Evolutionary conservation across 2,329 filamentous ascomycete species (phyloP).

Genomic region (Cadophora sp.): DNA sequence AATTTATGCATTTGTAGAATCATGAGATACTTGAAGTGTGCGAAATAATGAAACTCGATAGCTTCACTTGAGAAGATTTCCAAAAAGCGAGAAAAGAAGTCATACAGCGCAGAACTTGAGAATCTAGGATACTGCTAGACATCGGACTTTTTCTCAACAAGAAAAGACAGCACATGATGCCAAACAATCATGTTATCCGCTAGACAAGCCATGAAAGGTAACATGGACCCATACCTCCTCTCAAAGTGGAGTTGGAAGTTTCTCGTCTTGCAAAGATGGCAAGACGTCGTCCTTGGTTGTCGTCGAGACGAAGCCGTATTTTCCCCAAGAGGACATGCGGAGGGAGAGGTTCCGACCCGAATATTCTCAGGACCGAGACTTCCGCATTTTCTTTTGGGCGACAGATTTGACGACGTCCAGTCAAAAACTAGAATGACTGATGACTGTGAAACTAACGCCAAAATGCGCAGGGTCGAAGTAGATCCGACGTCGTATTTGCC

Average conservation of each 20-base stretch:
- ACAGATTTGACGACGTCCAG: background rate
- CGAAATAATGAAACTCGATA: background rate
- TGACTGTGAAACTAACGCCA: too few relatives aligned
- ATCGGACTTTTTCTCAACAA: background rate
- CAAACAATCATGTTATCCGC: background rate
- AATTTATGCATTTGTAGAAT: background rate
- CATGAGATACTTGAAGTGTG: too few relatives aligned
- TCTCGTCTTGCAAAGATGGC: background rate
- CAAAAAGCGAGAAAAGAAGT: background rate
- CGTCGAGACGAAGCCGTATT: background rate
- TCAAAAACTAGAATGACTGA: too few relatives aligned
- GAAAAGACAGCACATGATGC: background rate
- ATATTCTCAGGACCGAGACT: background rate
- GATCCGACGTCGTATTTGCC: background rate
- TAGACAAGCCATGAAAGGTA: background rate
- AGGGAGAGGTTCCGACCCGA: background rate
- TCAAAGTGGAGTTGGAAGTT: slow-evolving; percentile 1
- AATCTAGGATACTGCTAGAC: background rate
- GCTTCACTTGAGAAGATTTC: background rate
- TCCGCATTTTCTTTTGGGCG: slow-evolving; percentile 3
- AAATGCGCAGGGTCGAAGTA: background rate
- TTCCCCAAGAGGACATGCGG: slow-evolving; percentile 7
- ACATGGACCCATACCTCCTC: background rate
- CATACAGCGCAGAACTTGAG: background rate
- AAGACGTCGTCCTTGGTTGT: background rate